Percentiles rank a stretch among this genome's conserved stretches.
Evolutionary conservation across 805 yeast species (phyloP).

Genomic region (Wickerhamomyces ciferrii): DNA sequence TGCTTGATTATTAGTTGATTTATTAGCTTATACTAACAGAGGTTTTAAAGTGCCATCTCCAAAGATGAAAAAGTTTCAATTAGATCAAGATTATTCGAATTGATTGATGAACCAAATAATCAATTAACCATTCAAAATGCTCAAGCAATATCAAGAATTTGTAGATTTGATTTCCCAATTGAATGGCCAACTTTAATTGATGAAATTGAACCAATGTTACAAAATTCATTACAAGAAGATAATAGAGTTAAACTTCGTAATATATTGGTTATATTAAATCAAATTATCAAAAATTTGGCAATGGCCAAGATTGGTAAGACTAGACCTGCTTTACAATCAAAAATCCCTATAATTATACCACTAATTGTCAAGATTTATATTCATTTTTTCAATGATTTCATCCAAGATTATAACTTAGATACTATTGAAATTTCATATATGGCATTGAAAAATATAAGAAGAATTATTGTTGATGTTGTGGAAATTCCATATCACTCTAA

Average conservation of each 20-base stretch:
- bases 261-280: conserved; percentile 63
- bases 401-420: conserved; percentile 37
- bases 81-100: conserved; percentile 48
- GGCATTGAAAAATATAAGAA: conserved; percentile 66
- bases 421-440: conserved; percentile 73
- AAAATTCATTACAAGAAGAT: conserved; percentile 34
- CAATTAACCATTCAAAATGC: conserved; percentile 82
- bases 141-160: conserved; percentile 71
- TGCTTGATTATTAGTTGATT: no score
- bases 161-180: conserved; percentile 78
- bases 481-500: conserved; percentile 61
- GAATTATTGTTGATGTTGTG: conserved; percentile 72
- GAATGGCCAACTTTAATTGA: conserved; percentile 85
- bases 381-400: conserved; percentile 60
- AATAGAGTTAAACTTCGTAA: conserved; percentile 57
- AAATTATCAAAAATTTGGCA: conserved; percentile 68
- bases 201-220: conserved; percentile 43
- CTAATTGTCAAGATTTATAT: conserved; percentile 55
- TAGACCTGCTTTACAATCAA: conserved; percentile 68
- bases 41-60: conserved; percentile 33
- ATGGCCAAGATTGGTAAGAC: conserved; percentile 81
- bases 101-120: conserved; percentile 64
- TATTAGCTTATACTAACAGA: no score
- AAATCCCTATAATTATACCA: conserved; percentile 59
- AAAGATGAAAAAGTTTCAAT: conserved; percentile 70